Evolutionary conservation across 2,329 filamentous ascomycete species (phyloP).

Genomic region (Penicillium sp.): DNA sequence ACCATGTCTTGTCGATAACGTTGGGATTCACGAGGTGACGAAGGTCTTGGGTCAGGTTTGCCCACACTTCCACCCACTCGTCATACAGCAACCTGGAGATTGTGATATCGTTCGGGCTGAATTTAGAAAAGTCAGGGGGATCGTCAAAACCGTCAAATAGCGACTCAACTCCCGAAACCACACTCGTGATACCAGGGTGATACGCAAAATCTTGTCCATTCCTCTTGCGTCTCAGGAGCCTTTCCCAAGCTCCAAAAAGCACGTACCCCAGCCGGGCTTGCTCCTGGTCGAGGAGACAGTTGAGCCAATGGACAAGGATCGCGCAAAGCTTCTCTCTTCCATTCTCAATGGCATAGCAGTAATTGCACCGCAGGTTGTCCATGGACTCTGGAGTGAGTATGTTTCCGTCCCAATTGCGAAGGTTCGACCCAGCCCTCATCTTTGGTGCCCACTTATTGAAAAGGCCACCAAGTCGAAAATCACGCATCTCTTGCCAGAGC

Average conservation of each 20-base stretch:
- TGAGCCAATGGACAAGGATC: neutral
- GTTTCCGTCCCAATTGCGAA: neutral
- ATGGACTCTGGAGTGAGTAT: neutral
- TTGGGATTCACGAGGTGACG: too few species aligned
- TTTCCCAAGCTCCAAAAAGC: neutral
- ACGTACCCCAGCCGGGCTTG: too few species aligned
- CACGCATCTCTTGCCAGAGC: neutral
- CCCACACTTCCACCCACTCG: too few species aligned
- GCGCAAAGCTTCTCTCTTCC: constrained; percentile 1
- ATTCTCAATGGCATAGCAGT: constrained; percentile 1
- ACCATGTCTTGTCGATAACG: neutral
- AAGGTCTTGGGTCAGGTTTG: too few species aligned
- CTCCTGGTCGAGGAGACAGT: neutral
- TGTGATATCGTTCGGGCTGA: too few species aligned
- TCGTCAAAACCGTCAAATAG: too few species aligned
- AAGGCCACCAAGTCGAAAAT: neutral
- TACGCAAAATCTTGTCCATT: too few species aligned
- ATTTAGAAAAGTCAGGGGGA: too few species aligned
- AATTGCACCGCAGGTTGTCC: neutral
- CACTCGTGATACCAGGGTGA: too few species aligned
- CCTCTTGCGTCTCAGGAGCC: too few species aligned
- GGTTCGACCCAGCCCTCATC: neutral
- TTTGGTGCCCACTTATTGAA: neutral
- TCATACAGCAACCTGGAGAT: too few species aligned
- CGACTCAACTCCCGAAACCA: too few species aligned